Conservation (phyloP, 495 filamentous ascomycete species). For the Astrothelium subdiscretum region DNA sequence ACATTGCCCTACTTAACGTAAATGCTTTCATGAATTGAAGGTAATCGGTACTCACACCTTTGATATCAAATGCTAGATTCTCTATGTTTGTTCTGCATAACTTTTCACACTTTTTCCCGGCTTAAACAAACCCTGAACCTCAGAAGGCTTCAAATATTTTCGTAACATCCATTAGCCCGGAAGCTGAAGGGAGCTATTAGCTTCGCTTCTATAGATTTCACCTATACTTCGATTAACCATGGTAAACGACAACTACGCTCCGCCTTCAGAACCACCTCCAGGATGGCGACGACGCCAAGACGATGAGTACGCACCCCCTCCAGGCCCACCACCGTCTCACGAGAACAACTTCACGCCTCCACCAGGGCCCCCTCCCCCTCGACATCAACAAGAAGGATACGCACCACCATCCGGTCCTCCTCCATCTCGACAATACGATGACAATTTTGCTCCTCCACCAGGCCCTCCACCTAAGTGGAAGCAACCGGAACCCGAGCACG, state of each 20-base stretch:
- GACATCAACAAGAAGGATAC: constrained; percentile 12
- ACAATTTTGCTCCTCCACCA: not conserved
- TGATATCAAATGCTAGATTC: too few relatives aligned
- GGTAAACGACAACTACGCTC: constrained; percentile 7
- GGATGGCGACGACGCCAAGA: not conserved
- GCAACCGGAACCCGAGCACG: constrained; percentile 15
- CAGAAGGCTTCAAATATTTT: too few relatives aligned
- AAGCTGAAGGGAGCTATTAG: not conserved
- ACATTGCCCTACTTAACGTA: too few relatives aligned
- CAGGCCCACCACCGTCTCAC: constrained; percentile 18
- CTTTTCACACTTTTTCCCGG: too few relatives aligned
- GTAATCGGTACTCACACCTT: too few relatives aligned
- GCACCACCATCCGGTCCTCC: constrained; percentile 36
- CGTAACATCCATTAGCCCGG: too few relatives aligned
- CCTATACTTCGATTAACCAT: not conserved
- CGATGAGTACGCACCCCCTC: constrained; percentile 15
- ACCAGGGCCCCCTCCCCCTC: constrained; percentile 18
- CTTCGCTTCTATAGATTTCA: not conserved
- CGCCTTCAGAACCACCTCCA: constrained; percentile 12
- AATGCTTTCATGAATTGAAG: too few relatives aligned
- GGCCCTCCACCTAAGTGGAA: constrained; percentile 4
- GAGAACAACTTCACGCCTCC: constrained; percentile 9
- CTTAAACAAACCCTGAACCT: too few relatives aligned
- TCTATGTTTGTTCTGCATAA: too few relatives aligned
- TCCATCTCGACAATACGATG: constrained; percentile 15